Conservation (phyloP, 352 stramenopile species). For the Blastocystis sp. region DNA sequence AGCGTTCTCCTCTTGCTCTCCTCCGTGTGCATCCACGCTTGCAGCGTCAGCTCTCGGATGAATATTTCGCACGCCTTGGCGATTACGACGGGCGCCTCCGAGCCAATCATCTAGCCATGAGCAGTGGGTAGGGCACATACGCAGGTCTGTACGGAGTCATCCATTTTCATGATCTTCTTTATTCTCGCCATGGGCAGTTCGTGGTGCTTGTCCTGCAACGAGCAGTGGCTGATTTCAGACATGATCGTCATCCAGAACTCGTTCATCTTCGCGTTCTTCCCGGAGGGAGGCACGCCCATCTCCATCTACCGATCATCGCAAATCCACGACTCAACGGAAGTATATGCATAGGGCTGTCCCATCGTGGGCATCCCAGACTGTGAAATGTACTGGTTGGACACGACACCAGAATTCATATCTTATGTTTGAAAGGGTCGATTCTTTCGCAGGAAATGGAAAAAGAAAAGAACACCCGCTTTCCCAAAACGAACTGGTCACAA, state of each 20-base stretch:
- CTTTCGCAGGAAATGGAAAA: not conserved
- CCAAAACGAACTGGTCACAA: not conserved
- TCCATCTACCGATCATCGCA: conserved; percentile 17
- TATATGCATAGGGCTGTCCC: conserved; percentile 1
- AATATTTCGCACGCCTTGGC: conserved; percentile 91
- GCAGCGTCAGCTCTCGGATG: conserved; percentile 84
- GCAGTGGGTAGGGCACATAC: not conserved
- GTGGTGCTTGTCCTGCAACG: conserved; percentile 77
- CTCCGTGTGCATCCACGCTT: conserved; percentile 84
- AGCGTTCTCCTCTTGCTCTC: conserved; percentile 87
- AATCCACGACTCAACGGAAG: not conserved
- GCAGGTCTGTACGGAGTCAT: conserved; percentile 81
- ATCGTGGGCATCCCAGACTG: conserved; percentile 2
- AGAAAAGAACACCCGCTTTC: not conserved
- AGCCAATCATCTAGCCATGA: conserved; percentile 83
- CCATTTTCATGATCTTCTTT: conserved; percentile 92
- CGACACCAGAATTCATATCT: conserved; percentile 40
- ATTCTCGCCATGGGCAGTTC: conserved; percentile 86
- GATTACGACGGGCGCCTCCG: conserved; percentile 85
- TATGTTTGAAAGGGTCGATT: not conserved
- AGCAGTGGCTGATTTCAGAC: conserved; percentile 81
- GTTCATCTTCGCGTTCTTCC: conserved; percentile 75
- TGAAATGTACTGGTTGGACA: conserved; percentile 29
- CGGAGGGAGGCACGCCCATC: not conserved
- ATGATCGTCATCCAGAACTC: conserved; percentile 84